These are phyloP conservation scores for Talaromyces trachyspermus DNA, from an alignment of 495 filamentous ascomycete species.

Conservation along the genomic window DNA sequence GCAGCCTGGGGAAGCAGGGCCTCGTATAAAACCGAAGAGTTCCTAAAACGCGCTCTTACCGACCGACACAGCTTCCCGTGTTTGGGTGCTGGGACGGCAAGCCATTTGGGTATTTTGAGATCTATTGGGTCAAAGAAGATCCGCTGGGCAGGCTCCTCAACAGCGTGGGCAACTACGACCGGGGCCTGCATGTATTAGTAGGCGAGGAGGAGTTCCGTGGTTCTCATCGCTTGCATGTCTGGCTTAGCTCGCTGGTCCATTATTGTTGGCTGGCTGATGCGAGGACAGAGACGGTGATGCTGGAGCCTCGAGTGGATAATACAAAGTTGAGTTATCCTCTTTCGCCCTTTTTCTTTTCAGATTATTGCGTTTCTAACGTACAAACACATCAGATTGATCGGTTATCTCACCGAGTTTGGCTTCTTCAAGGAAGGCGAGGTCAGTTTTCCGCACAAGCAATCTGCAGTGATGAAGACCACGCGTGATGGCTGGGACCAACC, in stretches of 20 bases:
- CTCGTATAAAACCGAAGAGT: slow-evolving; percentile 55
- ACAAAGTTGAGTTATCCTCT: slow-evolving; percentile 57
- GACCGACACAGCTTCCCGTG: slow-evolving; percentile 72
- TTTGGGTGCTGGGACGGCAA: slow-evolving; percentile 93
- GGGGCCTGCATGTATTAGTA: slow-evolving; percentile 80
- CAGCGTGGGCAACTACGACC: slow-evolving; percentile 68
- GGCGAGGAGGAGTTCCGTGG: slow-evolving; percentile 92
- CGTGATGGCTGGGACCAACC: slow-evolving; percentile 81
- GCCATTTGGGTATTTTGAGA: slow-evolving; percentile 95
- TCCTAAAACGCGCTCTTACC: slow-evolving; percentile 57
- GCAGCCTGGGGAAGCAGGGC: slow-evolving; percentile 73
- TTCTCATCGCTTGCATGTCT: slow-evolving; percentile 59
- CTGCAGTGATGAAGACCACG: slow-evolving; percentile 74
- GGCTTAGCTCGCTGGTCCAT: slow-evolving; percentile 82
- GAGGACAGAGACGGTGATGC: slow-evolving; percentile 69
- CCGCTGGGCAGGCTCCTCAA: slow-evolving; percentile 57
- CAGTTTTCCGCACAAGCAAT: slow-evolving; percentile 86
- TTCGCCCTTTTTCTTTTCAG: not conserved
- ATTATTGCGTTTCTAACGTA: not conserved
- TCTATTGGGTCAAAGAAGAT: slow-evolving; percentile 99
- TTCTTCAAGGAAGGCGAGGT: slow-evolving; percentile 88
- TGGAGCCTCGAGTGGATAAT: slow-evolving; percentile 94
- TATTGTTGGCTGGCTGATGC: slow-evolving; percentile 73
- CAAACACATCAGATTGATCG: slow-evolving; percentile 68
- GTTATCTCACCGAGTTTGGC: slow-evolving; percentile 64